Conservation (phyloP, 371 early-diverging fungal genomes). For the Mucor irregularis region DNA sequence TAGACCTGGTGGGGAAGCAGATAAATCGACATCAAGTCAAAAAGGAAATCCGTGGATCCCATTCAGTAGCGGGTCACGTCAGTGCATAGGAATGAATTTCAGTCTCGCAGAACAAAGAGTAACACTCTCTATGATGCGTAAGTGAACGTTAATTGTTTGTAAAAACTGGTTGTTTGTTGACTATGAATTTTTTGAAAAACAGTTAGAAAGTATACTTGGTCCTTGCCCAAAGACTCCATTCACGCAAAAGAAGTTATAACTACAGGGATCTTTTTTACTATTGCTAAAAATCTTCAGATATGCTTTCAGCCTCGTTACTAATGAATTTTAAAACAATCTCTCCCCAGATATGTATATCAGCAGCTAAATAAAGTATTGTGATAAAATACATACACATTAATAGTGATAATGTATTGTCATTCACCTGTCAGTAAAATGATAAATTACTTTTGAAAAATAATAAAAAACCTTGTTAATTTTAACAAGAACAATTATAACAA, state of each 20-base stretch:
- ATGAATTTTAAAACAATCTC: no score
- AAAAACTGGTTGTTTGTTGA: background rate
- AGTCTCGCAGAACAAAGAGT: slow-evolving; percentile 56
- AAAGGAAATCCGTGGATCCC: slow-evolving; percentile 41
- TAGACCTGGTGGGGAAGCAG: slow-evolving; percentile 25
- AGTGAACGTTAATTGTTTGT: slow-evolving; percentile 1
- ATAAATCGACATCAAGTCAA: slow-evolving; percentile 16
- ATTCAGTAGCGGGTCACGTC: slow-evolving; percentile 52
- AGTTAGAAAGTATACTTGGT: slow-evolving; percentile 22
- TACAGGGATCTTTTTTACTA: background rate
- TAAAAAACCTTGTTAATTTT: no score
- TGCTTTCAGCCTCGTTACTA: slow-evolving; percentile 3
- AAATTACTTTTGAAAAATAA: no score
- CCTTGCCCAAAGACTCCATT: slow-evolving; percentile 8
- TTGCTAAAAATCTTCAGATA: background rate
- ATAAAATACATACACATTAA: no score
- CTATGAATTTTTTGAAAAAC: background rate
- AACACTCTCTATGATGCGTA: slow-evolving; percentile 46
- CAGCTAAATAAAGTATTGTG: no score
- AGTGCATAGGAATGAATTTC: slow-evolving; percentile 63
- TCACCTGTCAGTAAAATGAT: no score
- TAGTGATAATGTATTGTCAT: no score
- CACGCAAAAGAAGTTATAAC: background rate
- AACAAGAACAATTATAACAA: no score
- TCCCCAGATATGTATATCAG: no score